Percentiles rank a stretch among this genome's conserved stretches.
These are phyloP conservation scores for Avicennia marina DNA, from an alignment of 257 asterid species.

Conservation along the genomic window DNA sequence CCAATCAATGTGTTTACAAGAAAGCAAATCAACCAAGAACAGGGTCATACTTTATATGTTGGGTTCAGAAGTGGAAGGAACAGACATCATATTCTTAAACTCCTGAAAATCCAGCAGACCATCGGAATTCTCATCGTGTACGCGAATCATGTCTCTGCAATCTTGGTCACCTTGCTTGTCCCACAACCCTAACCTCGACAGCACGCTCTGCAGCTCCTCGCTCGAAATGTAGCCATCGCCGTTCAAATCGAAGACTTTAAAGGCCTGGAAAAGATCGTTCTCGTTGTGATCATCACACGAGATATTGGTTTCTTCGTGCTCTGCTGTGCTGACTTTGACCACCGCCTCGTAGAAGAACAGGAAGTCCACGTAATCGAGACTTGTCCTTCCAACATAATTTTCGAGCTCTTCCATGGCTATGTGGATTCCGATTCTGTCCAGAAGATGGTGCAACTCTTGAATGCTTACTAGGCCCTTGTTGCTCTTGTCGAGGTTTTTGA, in stretches of 20 bases:
- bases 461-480: conserved; percentile 32
- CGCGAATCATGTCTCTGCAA: conserved; percentile 48
- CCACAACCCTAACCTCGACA: conserved; percentile 44
- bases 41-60: too few relatives aligned
- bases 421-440: conserved; percentile 18
- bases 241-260: conserved; percentile 50
- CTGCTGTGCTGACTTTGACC: conserved; percentile 18
- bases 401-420: conserved; percentile 32
- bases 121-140: conserved; percentile 52
- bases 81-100: conserved; percentile 70
- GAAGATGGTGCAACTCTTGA: conserved; percentile 26
- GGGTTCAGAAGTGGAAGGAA: too few relatives aligned
- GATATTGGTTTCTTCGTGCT: neutral
- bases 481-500: conserved; percentile 31
- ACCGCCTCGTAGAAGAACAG: conserved; percentile 49
- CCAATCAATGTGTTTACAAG: neutral
- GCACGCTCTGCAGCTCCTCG: conserved; percentile 47
- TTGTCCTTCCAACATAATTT: conserved; percentile 34
- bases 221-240: conserved; percentile 55
- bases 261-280: conserved; percentile 43
- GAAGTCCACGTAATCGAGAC: conserved; percentile 41
- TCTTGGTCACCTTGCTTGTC: conserved; percentile 29
- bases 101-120: conserved; percentile 65
- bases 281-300: conserved; percentile 4
- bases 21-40: too few relatives aligned